Percentiles rank a stretch among this genome's conserved stretches.
Evolutionary conservation across 768 basidiomycete species (phyloP).

Genomic region (Leccinum subgranulosum): DNA sequence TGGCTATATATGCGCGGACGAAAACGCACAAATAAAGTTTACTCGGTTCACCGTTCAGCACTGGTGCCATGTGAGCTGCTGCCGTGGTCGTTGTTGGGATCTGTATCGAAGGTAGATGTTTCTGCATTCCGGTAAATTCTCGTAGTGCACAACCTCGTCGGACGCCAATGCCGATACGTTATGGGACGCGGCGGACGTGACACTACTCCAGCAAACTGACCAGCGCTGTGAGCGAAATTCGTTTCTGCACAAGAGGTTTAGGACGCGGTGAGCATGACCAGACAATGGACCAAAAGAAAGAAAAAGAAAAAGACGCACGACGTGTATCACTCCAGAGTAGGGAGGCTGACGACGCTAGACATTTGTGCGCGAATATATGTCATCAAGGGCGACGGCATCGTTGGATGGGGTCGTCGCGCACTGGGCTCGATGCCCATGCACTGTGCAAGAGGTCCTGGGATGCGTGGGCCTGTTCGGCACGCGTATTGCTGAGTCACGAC

Average conservation of each 20-base stretch:
- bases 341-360: neutral
- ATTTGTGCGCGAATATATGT: no score
- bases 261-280: neutral
- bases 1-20: conserved; percentile 8
- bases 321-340: conserved; percentile 47
- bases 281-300: neutral
- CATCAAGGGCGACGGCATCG: no score
- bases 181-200: no score
- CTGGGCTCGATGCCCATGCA: no score
- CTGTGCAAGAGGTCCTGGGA: no score
- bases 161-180: no score
- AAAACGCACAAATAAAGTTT: conserved; percentile 6
- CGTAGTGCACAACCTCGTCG: conserved; percentile 29
- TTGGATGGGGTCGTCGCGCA: no score
- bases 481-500: no score
- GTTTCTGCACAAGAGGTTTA: conserved; percentile 46
- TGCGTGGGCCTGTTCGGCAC: no score
- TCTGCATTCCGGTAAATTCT: conserved; percentile 10
- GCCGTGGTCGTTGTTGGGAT: conserved; percentile 15
- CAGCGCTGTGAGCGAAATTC: conserved; percentile 41
- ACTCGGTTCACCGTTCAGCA: neutral
- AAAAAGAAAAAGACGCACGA: conserved; percentile 39
- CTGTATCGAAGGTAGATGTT: conserved; percentile 26
- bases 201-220: conserved; percentile 23
- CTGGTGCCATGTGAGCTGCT: no score